Evolutionary conservation across 345 rosid genomes (phyloP).

Genomic region (Heritiera littoralis): DNA sequence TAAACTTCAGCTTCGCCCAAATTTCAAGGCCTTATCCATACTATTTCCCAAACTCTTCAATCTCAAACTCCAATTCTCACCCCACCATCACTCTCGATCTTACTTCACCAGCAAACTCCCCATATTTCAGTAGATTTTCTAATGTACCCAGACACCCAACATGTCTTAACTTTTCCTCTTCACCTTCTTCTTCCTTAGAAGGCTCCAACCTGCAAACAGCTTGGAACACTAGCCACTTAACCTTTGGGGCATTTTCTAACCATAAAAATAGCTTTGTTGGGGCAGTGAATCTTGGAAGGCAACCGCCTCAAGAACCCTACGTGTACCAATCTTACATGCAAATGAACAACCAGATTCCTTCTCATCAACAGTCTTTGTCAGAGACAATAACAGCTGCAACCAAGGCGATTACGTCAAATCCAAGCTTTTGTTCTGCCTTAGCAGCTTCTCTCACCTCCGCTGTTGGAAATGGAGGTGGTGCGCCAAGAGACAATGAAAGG

Average conservation of each 20-base stretch:
- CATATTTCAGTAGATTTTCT: constrained; percentile 27
- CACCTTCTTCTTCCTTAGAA: constrained; percentile 24
- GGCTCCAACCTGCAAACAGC: constrained; percentile 16
- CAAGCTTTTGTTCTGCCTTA: constrained; percentile 37
- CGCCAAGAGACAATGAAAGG: constrained; percentile 16
- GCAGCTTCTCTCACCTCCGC: constrained; percentile 41
- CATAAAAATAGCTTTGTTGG: constrained; percentile 21
- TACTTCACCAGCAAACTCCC: constrained; percentile 36
- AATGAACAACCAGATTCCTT: constrained; percentile 24
- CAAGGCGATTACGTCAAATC: constrained; percentile 39
- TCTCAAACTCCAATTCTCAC: constrained; percentile 51
- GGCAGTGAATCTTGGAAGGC: not conserved
- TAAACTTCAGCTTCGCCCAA: constrained; percentile 31
- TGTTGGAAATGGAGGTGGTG: constrained; percentile 20
- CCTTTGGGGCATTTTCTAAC: constrained; percentile 19
- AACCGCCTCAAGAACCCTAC: constrained; percentile 11
- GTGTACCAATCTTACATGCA: constrained; percentile 17
- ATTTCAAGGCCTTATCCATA: constrained; percentile 23
- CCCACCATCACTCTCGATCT: constrained; percentile 74
- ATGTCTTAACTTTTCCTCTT: constrained; percentile 44
- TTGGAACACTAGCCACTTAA: constrained; percentile 12
- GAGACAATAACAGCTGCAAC: constrained; percentile 36
- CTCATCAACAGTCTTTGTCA: constrained; percentile 22
- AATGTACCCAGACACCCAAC: constrained; percentile 28
- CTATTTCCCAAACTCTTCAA: constrained; percentile 39